Base-by-base conservation (phyloP, 306 rosid species). In the Pueraria montana region DNA sequence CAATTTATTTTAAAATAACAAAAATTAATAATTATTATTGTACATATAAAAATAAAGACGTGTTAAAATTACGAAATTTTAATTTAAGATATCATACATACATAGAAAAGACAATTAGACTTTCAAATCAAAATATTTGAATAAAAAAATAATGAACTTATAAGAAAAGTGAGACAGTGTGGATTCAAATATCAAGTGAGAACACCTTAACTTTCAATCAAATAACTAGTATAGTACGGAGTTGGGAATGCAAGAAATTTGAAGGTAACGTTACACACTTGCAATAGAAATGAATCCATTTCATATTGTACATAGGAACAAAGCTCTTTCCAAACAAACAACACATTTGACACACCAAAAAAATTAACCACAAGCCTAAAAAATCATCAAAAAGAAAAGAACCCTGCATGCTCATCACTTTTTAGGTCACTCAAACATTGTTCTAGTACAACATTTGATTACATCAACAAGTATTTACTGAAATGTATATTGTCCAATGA, bases 401-500 rank as follows among this genome's bases (percentile, higher is more conserved):
- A 34, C 48, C 75, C 34, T 78, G 64, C 72, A 48, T 27, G 11
- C 4, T n/a, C n/a, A 50, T 21, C 43, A 67, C 67, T 23, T 79
- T 14, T 34, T 34, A 45, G 16, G 45, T 53, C 6, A 30, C 56
- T 76, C 62, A 36, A 27, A 45, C 67, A 65, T 14, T 64, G 53
- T 72, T 67, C 40, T 34, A 34, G 6, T 13, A 45, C 23, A 53
- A 64, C 56, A 82, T 49, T 20, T 56, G 73, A 67, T 76, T 53
- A 77, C 84, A 77, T 72, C 52, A 49, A 66, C 32, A 58, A 42
- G 69, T 50, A 77, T 53, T 53, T 18, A 40, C 83, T 72, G 72
- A 81, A 74, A 77, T 6, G 55, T 56, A 46, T 48, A 40, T 34
- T 53, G 81, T 65, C 61, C 58, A 87, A 84, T 84, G 72, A 65